Percentiles rank a stretch among this genome's conserved stretches.
These are phyloP conservation scores for Pulveroboletus sp. DNA, from an alignment of 768 basidiomycete genomes.

Conservation along the genomic window DNA sequence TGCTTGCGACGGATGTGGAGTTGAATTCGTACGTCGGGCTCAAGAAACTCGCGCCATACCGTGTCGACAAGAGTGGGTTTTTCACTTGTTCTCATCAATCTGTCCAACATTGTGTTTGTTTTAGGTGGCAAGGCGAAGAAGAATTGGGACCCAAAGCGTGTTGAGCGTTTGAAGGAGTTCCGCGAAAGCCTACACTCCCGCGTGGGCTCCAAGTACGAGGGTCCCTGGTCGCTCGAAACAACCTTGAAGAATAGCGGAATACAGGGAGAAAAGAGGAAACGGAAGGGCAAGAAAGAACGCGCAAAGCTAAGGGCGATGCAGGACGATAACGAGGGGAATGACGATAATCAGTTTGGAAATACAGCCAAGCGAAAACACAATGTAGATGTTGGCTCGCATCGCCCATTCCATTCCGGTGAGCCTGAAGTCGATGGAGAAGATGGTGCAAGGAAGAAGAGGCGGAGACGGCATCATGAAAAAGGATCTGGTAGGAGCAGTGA, in stretches of 20 bases:
- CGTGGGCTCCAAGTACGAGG: conserved; percentile 17
- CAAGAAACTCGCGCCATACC: conserved; percentile 91
- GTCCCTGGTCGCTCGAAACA: conserved; percentile 17
- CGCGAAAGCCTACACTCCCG: conserved; percentile 58
- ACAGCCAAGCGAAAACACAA: conserved; percentile 16
- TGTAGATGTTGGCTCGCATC: conserved; percentile 3
- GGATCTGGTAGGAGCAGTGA: conserved; percentile 8
- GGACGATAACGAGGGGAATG: conserved; percentile 8
- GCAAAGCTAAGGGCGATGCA: conserved; percentile 44
- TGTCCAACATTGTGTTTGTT: neutral
- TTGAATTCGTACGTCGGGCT: conserved; percentile 89
- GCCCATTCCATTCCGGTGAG: conserved; percentile 5
- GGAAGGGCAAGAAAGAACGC: conserved; percentile 71
- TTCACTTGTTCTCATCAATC: conserved; percentile 3
- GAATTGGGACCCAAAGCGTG: conserved; percentile 60
- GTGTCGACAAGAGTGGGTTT: conserved; percentile 42
- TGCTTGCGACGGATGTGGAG: conserved; percentile 89
- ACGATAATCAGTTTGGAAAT: neutral
- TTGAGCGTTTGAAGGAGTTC: conserved; percentile 68
- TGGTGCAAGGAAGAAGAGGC: conserved; percentile 33
- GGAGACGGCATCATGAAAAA: conserved; percentile 42
- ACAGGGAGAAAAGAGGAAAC: conserved; percentile 46
- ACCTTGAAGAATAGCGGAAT: conserved; percentile 9
- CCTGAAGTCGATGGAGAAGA: conserved; percentile 9
- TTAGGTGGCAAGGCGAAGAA: conserved; percentile 27